phyloP scores from a whole-genome alignment of 2,329 filamentous ascomycete species.

The Chrysoporthe deuterocubensis region DNA sequence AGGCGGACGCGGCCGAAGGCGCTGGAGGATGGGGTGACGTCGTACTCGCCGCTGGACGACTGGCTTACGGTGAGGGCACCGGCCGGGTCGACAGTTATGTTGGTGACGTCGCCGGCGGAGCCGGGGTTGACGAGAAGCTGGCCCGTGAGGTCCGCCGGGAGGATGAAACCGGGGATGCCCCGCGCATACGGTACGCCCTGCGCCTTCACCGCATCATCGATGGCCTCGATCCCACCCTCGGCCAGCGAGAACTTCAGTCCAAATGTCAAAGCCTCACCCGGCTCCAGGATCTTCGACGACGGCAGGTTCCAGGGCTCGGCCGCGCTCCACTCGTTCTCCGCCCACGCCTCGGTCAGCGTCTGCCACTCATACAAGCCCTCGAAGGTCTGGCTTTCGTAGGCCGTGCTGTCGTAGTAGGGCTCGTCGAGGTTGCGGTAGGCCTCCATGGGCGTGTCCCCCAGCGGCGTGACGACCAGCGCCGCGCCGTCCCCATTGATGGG shows the following conservation, averaged over 20 bases:
- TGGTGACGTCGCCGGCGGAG: slow-evolving; percentile 43
- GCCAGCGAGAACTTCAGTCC: slow-evolving; percentile 57
- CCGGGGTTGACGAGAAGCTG: slow-evolving; percentile 50
- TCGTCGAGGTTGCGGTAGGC: slow-evolving; percentile 59
- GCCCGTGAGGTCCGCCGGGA: slow-evolving; percentile 51
- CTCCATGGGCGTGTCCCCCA: slow-evolving; percentile 52
- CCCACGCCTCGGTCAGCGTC: slow-evolving; percentile 56
- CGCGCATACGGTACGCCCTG: slow-evolving; percentile 53
- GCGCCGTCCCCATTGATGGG: slow-evolving; percentile 57
- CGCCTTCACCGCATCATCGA: slow-evolving; percentile 50
- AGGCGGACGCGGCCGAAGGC: slow-evolving; percentile 56
- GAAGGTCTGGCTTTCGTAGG: slow-evolving; percentile 58
- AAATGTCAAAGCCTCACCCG: slow-evolving; percentile 50
- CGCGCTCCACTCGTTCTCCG: slow-evolving; percentile 58
- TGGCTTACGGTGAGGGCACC: slow-evolving; percentile 42
- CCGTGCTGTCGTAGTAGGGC: slow-evolving; percentile 41
- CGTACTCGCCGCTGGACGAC: slow-evolving; percentile 41
- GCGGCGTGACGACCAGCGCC: slow-evolving; percentile 58
- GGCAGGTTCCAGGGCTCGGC: slow-evolving; percentile 59
- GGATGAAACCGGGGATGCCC: slow-evolving; percentile 58
- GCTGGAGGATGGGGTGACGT: slow-evolving; percentile 45
- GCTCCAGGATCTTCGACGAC: slow-evolving; percentile 48
- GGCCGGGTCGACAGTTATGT: slow-evolving; percentile 44
- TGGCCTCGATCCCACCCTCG: slow-evolving; percentile 46
- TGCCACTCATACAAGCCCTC: slow-evolving; percentile 67